Evolutionary conservation across 208 protist species (phyloP), one percentile per base, ranked within the genome.

Genomic region (Tritrichomonas foetus): DNA sequence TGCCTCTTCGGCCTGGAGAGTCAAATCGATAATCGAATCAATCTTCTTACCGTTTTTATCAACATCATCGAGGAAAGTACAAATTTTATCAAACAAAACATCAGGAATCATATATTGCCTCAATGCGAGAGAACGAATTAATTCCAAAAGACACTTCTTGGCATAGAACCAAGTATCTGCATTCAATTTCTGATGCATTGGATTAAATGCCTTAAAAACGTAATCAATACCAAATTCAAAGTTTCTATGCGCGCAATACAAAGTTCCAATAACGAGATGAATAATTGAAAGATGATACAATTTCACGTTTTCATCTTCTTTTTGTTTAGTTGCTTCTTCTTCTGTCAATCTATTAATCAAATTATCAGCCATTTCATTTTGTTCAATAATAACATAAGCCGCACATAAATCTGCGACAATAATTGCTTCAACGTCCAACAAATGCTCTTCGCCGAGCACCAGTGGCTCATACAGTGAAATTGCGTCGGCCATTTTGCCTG

Each of bases 51-150:
- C 98, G 93, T 97, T 96, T 30, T 95, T 94, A 93, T 98, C 98
- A 0, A 97, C 97, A 74, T 97, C 96, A 78, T 98, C 97, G 72
- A 99, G 97, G 95, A 99, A 99, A 41, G 94, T 93, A 50, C 98
- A 94, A 69, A 99, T 98, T 66, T 98, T 97, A 20, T 98, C 95
- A 92, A 97, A 97, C 22, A 97, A 97, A 11, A 95, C 95, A 95
- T 99, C 98, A 94, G 98, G 98, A 25, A 99, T 94, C 1, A 98
- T 96, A 11, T 98, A 97, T 97, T 99, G 98, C 95, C 99, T 97
- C 95, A 99, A 99, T 27, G 98, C 97, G 30, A 99, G 94, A 93
- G 97, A 96, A 96, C 98, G 98, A 8, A 97, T 95, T 41, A 99
- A 96, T 1, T 97, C 96, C 0, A 98, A 94, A 92, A 99, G 98